These are phyloP conservation scores for Daedaleopsis nitida DNA, from an alignment of 768 basidiomycete species.

Conservation along the genomic window DNA sequence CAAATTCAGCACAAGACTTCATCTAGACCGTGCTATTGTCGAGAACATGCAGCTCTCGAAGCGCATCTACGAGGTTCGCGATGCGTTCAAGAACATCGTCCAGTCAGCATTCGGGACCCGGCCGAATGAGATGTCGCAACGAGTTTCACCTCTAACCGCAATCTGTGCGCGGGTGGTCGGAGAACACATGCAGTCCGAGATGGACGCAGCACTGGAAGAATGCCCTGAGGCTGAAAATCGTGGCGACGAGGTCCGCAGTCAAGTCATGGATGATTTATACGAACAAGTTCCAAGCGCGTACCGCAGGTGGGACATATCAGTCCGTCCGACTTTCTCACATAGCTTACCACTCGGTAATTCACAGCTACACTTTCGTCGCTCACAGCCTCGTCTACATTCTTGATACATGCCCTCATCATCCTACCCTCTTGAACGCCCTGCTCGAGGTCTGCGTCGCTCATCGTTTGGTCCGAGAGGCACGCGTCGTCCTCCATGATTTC, in stretches of 20 bases:
- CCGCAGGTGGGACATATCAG: slow-evolving; percentile 44
- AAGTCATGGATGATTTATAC: slow-evolving; percentile 44
- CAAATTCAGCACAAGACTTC: slow-evolving; percentile 34
- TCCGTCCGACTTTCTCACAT: not conserved
- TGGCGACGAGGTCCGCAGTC: slow-evolving; percentile 28
- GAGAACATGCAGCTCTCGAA: slow-evolving; percentile 47
- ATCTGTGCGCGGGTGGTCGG: slow-evolving; percentile 53
- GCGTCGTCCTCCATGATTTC: slow-evolving; percentile 42
- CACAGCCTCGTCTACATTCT: slow-evolving; percentile 56
- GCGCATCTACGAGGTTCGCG: slow-evolving; percentile 54
- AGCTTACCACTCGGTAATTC: not conserved
- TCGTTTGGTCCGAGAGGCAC: slow-evolving; percentile 45
- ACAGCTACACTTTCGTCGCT: slow-evolving; percentile 50
- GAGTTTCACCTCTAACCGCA: slow-evolving; percentile 42
- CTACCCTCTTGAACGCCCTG: slow-evolving; percentile 49
- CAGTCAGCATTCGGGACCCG: slow-evolving; percentile 34
- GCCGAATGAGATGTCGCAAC: not conserved
- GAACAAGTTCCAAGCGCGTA: slow-evolving; percentile 53
- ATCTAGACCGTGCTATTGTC: slow-evolving; percentile 35
- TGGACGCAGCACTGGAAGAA: slow-evolving; percentile 26
- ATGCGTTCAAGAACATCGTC: slow-evolving; percentile 55
- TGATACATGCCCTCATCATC: slow-evolving; percentile 45
- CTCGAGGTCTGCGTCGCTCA: slow-evolving; percentile 53
- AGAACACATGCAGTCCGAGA: slow-evolving; percentile 41
- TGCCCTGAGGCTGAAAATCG: slow-evolving; percentile 27